Conservation (phyloP, 352 stramenopile species). For the Blastocystis sp. region DNA sequence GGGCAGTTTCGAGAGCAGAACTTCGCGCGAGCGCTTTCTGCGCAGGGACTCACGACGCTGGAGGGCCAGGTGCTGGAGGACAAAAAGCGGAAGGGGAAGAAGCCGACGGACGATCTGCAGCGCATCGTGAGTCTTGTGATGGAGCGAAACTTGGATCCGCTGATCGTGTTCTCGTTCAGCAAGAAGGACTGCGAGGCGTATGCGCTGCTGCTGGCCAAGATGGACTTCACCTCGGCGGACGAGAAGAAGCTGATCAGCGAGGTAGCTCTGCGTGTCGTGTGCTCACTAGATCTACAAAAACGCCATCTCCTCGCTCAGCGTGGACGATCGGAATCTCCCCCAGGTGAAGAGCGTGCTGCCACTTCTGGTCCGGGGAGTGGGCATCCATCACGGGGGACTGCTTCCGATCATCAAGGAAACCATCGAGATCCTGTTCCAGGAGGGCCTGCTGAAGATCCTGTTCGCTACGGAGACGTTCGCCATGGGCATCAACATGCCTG, state of each 20-base stretch:
- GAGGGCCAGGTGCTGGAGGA: slow-evolving; percentile 69
- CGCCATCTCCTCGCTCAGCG: slow-evolving; percentile 88
- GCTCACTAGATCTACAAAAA: slow-evolving; percentile 85
- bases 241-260: slow-evolving; percentile 93
- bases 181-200: slow-evolving; percentile 94
- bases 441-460: slow-evolving; percentile 94
- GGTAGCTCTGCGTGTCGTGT: slow-evolving; percentile 64
- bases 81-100: slow-evolving; percentile 76
- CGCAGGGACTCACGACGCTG: slow-evolving; percentile 68
- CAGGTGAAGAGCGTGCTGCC: slow-evolving; percentile 93
- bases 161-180: slow-evolving; percentile 98
- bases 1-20: slow-evolving; percentile 94
- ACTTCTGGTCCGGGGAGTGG: slow-evolving; percentile 92
- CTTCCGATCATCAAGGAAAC: slow-evolving; percentile 98
- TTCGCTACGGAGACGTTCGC: slow-evolving; percentile 95
- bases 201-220: slow-evolving; percentile 68
- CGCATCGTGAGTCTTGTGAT: slow-evolving; percentile 97
- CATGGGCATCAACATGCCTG: slow-evolving; percentile 99
- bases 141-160: slow-evolving; percentile 86
- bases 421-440: slow-evolving; percentile 85
- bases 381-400: slow-evolving; percentile 95
- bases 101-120: slow-evolving; percentile 83
- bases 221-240: slow-evolving; percentile 90
- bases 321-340: slow-evolving; percentile 92
- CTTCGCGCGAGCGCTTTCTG: slow-evolving; percentile 85